Evolutionary conservation across 352 stramenopile species (phyloP).

Genomic region (Pythium biforme): DNA sequence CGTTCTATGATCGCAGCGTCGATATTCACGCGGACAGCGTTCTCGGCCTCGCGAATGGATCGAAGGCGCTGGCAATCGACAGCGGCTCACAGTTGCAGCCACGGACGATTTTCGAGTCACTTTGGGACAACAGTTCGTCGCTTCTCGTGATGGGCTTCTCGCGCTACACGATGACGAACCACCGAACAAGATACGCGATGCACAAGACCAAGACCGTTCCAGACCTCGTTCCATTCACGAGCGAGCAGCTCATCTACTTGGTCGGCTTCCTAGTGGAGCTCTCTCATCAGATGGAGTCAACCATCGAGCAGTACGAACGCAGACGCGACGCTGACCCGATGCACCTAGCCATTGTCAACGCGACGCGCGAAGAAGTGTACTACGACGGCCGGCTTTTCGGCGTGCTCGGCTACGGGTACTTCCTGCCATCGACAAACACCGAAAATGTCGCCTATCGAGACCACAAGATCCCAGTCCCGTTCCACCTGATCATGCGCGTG

Average conservation of each 20-base stretch:
- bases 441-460: slow-evolving; percentile 55
- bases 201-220: not conserved
- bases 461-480: slow-evolving; percentile 48
- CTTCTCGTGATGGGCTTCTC: not conserved
- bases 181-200: not conserved
- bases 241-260: slow-evolving; percentile 37
- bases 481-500: slow-evolving; percentile 53
- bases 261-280: slow-evolving; percentile 25
- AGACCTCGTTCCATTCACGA: slow-evolving; percentile 23
- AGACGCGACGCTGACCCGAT: slow-evolving; percentile 32
- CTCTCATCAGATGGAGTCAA: slow-evolving; percentile 30
- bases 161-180: not conserved
- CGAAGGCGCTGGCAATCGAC: slow-evolving; percentile 13
- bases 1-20: slow-evolving; percentile 40
- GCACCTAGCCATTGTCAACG: slow-evolving; percentile 40
- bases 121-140: slow-evolving; percentile 23
- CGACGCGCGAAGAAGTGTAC: slow-evolving; percentile 28
- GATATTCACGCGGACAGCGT: slow-evolving; percentile 61
- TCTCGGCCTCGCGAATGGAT: slow-evolving; percentile 40
- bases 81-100: slow-evolving; percentile 2
- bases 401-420: slow-evolving; percentile 54
- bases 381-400: slow-evolving; percentile 60
- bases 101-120: slow-evolving; percentile 35
- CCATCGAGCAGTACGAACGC: slow-evolving; percentile 32
- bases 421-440: slow-evolving; percentile 52